Evolutionary conservation across 2,329 filamentous ascomycete genomes (phyloP), one percentile per base, ranked within the genome.

Genomic region (Alternaria atra): DNA sequence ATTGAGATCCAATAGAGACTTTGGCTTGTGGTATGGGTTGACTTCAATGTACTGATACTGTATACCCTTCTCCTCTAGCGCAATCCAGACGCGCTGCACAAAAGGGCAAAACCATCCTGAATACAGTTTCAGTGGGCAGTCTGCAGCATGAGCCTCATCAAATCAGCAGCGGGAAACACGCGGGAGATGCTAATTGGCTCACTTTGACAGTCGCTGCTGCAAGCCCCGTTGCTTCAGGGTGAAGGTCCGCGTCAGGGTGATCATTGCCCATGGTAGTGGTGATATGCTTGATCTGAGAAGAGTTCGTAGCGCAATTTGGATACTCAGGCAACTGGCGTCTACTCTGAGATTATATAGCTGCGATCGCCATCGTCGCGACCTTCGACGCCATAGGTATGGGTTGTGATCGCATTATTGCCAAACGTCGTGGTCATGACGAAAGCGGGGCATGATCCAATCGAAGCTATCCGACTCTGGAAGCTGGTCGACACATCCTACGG

Each of bases 81-180:
- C 90, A 65, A 97, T 95, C 93, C 93, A 97, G 30, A 95, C 91
- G 17, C 92, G 88, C 75, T 96, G 92, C 2, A 93, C 92, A 75
- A 94, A 95, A 25, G 92, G 92, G 73, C 90, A 94, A 82, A 92
- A 93, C 90, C 90, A 93, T 65, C 88, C 89, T 13, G 87, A 87
- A 77, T 92, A 93, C 12, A 93, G 82, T 75, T 90, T 91, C 32
- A 90, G 5, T 79, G 64, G 76, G 34, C 88, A 81, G 34, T 85
- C 81, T 17, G 69, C 56, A 5, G 62, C 48, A 43, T 79, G 77
- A 1, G 74, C 73, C 74, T 76, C 44, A 1, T 0, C 2, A n/a
- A 61, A 53, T 64, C 17, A 40, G 25, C 53, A 17, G 8, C 20
- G 15, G 7, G 23, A 35, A 9, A 27, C 32, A 25, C 10, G 3